Percentiles rank a stretch among this genome's conserved stretches.
phyloP scores from a whole-genome alignment of 1,139 yeast genomes.

The Zhuliangozyma blackwelliae region DNA sequence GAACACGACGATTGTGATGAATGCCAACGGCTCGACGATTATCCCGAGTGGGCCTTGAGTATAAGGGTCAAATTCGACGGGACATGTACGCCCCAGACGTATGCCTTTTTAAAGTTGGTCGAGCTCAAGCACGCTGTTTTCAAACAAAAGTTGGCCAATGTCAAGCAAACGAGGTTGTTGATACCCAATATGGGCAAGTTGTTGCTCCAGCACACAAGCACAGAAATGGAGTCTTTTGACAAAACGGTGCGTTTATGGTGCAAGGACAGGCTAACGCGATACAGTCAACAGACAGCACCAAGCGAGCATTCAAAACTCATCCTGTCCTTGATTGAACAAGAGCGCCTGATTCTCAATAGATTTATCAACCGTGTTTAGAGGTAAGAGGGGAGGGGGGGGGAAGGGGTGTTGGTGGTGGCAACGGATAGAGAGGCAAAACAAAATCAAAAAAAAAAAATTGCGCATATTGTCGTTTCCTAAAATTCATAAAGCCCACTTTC shows the following conservation, averaged over 20 bases:
- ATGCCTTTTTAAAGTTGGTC: conserved; percentile 22
- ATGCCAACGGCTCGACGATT: conserved; percentile 13
- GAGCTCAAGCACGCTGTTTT: conserved; percentile 24
- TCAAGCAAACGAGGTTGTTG: conserved; percentile 6
- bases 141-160: conserved; percentile 11
- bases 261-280: conserved; percentile 14
- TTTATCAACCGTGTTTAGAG: too few relatives aligned
- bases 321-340: too few relatives aligned
- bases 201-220: conserved; percentile 10
- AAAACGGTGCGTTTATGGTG: conserved; percentile 20
- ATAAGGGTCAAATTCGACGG: conserved; percentile 22
- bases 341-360: too few relatives aligned
- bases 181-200: conserved; percentile 6
- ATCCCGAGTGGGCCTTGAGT: conserved; percentile 29
- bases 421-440: too few relatives aligned
- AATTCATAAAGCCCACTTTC: too few relatives aligned
- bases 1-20: conserved; percentile 9
- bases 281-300: conserved; percentile 9
- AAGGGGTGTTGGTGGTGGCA: too few relatives aligned
- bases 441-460: too few relatives aligned
- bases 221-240: conserved; percentile 11
- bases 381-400: too few relatives aligned
- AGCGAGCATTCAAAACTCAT: too few relatives aligned
- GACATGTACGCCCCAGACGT: conserved; percentile 21
- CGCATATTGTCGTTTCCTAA: too few relatives aligned